Percentiles rank a stretch among this genome's conserved stretches.
These are phyloP conservation scores for Yamadazyma jaroonii DNA, from an alignment of 1,139 yeast species.

Conservation along the genomic window DNA sequence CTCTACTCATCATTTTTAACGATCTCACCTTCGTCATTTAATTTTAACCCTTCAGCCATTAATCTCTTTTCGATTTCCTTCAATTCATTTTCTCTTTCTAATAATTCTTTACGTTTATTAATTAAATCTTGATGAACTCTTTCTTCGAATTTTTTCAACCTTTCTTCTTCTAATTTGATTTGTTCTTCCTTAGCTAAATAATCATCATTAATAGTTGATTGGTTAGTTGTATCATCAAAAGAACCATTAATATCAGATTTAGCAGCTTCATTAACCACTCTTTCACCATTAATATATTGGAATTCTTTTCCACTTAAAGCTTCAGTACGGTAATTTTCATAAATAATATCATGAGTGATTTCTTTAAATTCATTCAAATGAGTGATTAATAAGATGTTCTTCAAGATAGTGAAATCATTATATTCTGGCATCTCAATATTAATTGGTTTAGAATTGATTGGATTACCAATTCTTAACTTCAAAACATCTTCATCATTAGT, in stretches of 20 bases:
- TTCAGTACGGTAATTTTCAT: constrained; percentile 73
- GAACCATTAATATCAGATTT: neutral
- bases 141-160: constrained; percentile 75
- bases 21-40: constrained; percentile 42
- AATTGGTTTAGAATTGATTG: constrained; percentile 35
- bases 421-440: constrained; percentile 54
- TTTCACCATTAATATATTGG: constrained; percentile 31
- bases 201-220: constrained; percentile 21
- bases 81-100: constrained; percentile 86
- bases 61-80: constrained; percentile 77
- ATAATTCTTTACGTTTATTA: constrained; percentile 77
- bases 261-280: constrained; percentile 10
- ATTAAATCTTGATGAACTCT: constrained; percentile 88
- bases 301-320: constrained; percentile 51
- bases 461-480: constrained; percentile 39
- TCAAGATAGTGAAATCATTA: constrained; percentile 64
- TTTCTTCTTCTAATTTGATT: constrained; percentile 75
- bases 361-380: constrained; percentile 76
- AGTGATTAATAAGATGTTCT: constrained; percentile 69
- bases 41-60: constrained; percentile 52
- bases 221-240: constrained; percentile 10
- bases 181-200: constrained; percentile 75
- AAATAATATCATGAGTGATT: constrained; percentile 61
- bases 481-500: constrained; percentile 36
- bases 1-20: constrained; percentile 25